Percentiles rank a stretch among this genome's conserved stretches.
Evolutionary conservation across 208 protist species (phyloP).

Genomic region (Crithidia thermophila): DNA sequence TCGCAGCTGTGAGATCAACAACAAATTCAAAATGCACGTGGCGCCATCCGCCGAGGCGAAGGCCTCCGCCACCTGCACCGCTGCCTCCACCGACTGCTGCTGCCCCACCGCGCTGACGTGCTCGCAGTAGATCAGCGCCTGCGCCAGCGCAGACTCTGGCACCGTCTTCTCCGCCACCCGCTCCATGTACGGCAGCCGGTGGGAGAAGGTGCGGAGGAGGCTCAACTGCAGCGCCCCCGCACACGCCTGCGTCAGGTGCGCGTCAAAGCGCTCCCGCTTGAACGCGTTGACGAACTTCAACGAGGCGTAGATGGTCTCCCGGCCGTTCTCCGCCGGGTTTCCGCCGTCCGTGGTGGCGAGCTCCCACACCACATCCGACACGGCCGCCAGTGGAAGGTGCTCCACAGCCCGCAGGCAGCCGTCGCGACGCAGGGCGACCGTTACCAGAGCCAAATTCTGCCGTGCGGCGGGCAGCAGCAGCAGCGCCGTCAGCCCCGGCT

Average conservation of each 20-base stretch:
- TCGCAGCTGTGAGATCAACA: conserved; percentile 28
- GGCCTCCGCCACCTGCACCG: conserved; percentile 24
- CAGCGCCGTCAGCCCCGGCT: conserved; percentile 34
- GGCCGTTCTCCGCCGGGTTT: conserved; percentile 36
- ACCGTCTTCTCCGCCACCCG: conserved; percentile 56
- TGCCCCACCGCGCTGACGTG: conserved; percentile 42
- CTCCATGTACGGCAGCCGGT: conserved; percentile 44
- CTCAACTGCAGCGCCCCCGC: conserved; percentile 54
- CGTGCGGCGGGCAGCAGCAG: conserved; percentile 69
- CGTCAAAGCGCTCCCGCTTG: conserved; percentile 31
- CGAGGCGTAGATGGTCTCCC: conserved; percentile 40
- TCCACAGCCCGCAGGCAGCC: conserved; percentile 31
- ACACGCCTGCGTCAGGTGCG: conserved; percentile 39
- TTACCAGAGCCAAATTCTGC: conserved; percentile 69
- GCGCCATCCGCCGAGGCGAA: conserved; percentile 14
- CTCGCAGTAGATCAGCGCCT: conserved; percentile 50
- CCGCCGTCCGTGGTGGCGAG: conserved; percentile 31
- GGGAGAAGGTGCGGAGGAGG: conserved; percentile 53
- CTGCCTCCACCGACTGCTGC: conserved; percentile 36
- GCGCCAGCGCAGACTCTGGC: conserved; percentile 30
- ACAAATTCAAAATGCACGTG: conserved; percentile 35
- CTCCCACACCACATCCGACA: conserved; percentile 63
- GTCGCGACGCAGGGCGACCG: conserved; percentile 45
- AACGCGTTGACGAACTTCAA: conserved; percentile 36
- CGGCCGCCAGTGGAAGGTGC: conserved; percentile 59